Percentiles rank a stretch among this genome's conserved stretches.
Conservation (phyloP, 495 filamentous ascomycete species). For the Cladorrhinum samala region DNA sequence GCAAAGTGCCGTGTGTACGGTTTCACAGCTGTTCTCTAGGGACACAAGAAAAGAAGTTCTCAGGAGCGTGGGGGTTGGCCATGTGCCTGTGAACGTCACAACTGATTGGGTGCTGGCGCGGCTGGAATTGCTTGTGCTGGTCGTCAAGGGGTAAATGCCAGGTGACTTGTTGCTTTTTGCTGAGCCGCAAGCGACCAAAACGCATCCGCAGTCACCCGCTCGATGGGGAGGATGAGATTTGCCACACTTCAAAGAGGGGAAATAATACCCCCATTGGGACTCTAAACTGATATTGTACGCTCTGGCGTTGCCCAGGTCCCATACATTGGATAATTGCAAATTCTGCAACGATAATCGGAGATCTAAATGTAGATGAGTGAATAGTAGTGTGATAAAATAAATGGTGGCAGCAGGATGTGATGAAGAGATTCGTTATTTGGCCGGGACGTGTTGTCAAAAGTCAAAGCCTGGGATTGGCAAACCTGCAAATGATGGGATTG, state of each 20-base stretch:
- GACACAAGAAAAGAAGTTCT: too few relatives aligned
- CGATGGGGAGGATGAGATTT: not conserved
- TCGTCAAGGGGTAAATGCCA: not conserved
- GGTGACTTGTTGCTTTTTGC: not conserved
- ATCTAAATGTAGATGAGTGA: too few relatives aligned
- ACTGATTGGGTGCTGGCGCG: not conserved
- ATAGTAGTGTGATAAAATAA: not conserved
- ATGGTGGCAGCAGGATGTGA: too few relatives aligned
- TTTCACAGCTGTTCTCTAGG: too few relatives aligned
- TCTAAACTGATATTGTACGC: too few relatives aligned
- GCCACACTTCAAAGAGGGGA: constrained; percentile 1
- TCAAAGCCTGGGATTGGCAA: too few relatives aligned
- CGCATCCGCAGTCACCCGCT: not conserved
- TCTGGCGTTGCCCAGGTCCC: too few relatives aligned
- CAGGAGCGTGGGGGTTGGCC: not conserved
- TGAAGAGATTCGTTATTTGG: too few relatives aligned
- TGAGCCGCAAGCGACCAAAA: constrained; percentile 1
- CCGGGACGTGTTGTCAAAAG: too few relatives aligned
- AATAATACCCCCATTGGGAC: not conserved
- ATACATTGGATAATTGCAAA: too few relatives aligned
- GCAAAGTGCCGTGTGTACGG: not conserved
- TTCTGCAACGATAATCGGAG: too few relatives aligned
- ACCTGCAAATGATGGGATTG: too few relatives aligned
- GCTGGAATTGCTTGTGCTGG: not conserved
- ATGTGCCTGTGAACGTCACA: not conserved